Base-by-base conservation (phyloP, 1,284 basidiomycete species). In the Cutaneotrichosporon dermatis region DNA sequence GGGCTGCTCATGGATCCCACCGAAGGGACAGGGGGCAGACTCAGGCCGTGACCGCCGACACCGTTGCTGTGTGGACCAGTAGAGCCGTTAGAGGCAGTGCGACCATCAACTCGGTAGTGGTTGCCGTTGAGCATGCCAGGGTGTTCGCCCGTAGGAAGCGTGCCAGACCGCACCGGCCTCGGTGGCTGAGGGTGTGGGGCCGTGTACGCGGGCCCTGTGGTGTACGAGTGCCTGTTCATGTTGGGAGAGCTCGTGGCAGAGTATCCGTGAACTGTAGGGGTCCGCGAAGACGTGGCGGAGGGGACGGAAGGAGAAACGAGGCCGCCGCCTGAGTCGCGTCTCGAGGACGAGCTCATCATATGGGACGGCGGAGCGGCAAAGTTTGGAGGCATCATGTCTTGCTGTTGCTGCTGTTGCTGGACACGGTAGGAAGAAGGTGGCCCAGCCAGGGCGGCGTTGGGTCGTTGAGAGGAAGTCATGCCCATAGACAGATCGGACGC, bases 121-220 rank as follows among this genome's bases (percentile, higher is more conserved):
- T 53, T 53, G 40, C 51, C 51, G 16, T 53, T 53, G 15, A 39
- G 13, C 37, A 45, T 4, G 55, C 59, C 61, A 25, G 65, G 60
- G 57, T 66, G 66, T 48, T 71, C 68, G 57, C 66, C 71, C 4
- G 72, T 59, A 4, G 77, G 76, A 45, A 77, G 46, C 4, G 77
- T 78, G 13, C 77, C 77, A 25, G 76, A 72, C 40, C 77, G 67
- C 16, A 69, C 71, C 11, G 75, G 77, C 52, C 77, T 63, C 7
- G 72, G 70, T 34, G 74, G 72, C 15, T 73, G 50, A 52, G 51
- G 60, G 16, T 45, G 37, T 9, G 41, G 43, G 42, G 49, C 41
- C 42, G 36, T 35, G 25, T 41, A 51, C 36, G 36, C 49, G 36
- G 59, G 54, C 34, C 49, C 48, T 50, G 55, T 50, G 4, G 57